Evolutionary conservation across 352 stramenopile species (phyloP), one percentile per base, ranked within the genome.

Genomic region (Poterioochromonas sp.): DNA sequence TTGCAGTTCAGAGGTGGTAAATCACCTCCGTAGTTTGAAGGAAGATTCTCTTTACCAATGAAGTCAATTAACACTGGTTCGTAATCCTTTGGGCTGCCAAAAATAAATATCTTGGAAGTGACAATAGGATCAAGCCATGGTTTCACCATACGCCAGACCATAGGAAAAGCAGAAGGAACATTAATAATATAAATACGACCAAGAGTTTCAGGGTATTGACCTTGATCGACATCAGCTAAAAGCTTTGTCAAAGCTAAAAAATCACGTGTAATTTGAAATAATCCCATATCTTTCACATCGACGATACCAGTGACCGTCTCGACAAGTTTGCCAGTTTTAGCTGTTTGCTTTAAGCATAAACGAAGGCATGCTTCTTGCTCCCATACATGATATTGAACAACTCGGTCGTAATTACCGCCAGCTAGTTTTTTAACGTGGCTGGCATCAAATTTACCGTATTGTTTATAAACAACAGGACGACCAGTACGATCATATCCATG

Each of bases 361-460:
- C 62, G 62, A 26, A 29, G 3, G 34, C 3, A 8, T 22, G 62
- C 34, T 32, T 71, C 62, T 32, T 71, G 62, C 62, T 71, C 62
- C 62, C 62, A 71, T 49, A 71, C 11, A 49, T 71, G 62, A 49
- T 71, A 71, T 32, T 71, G 12, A 5, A 44, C 26, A 20, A 71
- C 26, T 22, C 18, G 8, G 34, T 71, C 62, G 18, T 12, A 71
- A 49, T 40, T 18, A 29, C 54, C 54, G 8, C 54, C 54, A 44
- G 8, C 11, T 29, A 71, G 15, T 8, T 71, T 71, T 29, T 71
- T 71, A 20, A 71, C 32, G 2, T 11, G 2, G 2, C 11, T 43
- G 2, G 62, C 62, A 71, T 71, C 62, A 49, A 71, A 71, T 29
- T 71, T 71, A 29, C 62, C 62, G 32, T 71, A 71, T 44, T 71